These are phyloP conservation scores for Pichia cephalocereana DNA, from an alignment of 805 yeast genomes.

Conservation along the genomic window DNA sequence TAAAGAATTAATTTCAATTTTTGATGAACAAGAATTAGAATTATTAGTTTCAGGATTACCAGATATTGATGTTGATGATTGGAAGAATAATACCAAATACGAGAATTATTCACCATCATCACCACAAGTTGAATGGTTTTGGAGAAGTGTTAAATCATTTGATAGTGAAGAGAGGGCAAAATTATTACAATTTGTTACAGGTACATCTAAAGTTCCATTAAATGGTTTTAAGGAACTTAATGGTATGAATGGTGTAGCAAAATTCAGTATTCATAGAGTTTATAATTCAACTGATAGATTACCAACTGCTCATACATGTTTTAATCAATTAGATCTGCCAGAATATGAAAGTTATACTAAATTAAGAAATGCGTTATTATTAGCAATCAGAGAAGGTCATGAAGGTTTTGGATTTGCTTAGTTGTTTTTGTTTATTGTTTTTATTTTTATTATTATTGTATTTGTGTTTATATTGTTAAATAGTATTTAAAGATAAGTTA, in stretches of 20 bases:
- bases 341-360: conserved; percentile 86
- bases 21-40: conserved; percentile 94
- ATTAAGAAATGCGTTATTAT: conserved; percentile 65
- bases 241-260: conserved; percentile 79
- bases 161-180: conserved; percentile 92
- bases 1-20: conserved; percentile 69
- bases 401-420: conserved; percentile 89
- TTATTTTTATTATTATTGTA: background rate
- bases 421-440: background rate
- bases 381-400: conserved; percentile 90
- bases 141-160: conserved; percentile 95
- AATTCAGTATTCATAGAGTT: conserved; percentile 83
- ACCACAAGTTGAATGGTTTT: conserved; percentile 89
- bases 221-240: conserved; percentile 86
- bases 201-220: conserved; percentile 92
- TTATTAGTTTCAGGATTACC: conserved; percentile 90
- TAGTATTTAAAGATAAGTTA: no score
- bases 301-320: conserved; percentile 96
- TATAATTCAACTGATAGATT: conserved; percentile 78
- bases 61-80: conserved; percentile 90
- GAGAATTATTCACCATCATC: conserved; percentile 76
- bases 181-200: conserved; percentile 90
- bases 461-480: no score
- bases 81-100: conserved; percentile 81
- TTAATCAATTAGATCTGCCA: conserved; percentile 90